phyloP scores from a whole-genome alignment of 2,329 filamentous ascomycete genomes.

The Phaeosphaeriaceae sp. region DNA sequence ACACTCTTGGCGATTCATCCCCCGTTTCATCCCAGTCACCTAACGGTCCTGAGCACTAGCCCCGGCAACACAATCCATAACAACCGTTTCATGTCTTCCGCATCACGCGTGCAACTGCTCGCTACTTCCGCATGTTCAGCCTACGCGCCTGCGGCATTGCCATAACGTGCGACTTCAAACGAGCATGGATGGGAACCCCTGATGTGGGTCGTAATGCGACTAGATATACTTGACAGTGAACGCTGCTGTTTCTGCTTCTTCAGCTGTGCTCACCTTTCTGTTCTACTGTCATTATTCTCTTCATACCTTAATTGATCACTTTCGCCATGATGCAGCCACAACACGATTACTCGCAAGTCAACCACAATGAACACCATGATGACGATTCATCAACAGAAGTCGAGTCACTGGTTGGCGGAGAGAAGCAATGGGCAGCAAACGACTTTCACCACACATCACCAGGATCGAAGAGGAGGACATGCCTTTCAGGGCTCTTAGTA shows the following conservation, averaged over 20 bases:
- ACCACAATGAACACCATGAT: constrained; percentile 30
- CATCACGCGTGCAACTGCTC: constrained; percentile 18
- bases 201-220: constrained; percentile 10
- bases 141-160: constrained; percentile 18
- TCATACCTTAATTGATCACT: neutral
- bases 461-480: constrained; percentile 25
- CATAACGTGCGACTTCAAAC: constrained; percentile 25
- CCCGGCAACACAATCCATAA: constrained; percentile 17
- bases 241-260: constrained; percentile 25
- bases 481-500: constrained; percentile 15
- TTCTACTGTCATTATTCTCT: constrained; percentile 8
- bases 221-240: constrained; percentile 18
- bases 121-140: constrained; percentile 8
- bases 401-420: constrained; percentile 37
- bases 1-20: constrained; percentile 42
- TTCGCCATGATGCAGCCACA: constrained; percentile 34
- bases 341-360: constrained; percentile 40
- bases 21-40: constrained; percentile 33
- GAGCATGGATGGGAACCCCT: constrained; percentile 21
- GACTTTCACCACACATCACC: constrained; percentile 24
- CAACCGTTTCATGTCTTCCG: constrained; percentile 21
- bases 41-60: constrained; percentile 29
- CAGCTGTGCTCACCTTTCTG: constrained; percentile 37
- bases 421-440: constrained; percentile 34
- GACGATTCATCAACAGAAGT: constrained; percentile 45